A percentile compares a stretch with the other conserved stretches of the same genome.
phyloP scores from a whole-genome alignment of 1,139 yeast genomes.

The Yamadazyma spencermartinsiae region DNA sequence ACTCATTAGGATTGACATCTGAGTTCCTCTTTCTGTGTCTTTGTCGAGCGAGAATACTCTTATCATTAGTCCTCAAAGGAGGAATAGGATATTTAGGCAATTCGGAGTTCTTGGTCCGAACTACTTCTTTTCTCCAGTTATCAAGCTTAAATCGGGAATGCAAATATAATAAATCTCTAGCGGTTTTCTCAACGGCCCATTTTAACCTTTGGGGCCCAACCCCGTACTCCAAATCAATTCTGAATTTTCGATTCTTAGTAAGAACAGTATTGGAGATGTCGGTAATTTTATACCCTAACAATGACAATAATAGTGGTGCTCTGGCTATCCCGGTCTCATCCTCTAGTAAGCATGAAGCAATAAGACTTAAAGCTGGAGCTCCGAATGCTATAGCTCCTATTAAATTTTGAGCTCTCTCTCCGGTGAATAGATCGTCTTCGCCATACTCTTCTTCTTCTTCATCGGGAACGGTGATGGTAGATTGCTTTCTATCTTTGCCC shows the following conservation, averaged over 20 bases:
- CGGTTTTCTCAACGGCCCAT: slow-evolving; percentile 78
- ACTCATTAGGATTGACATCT: slow-evolving; percentile 1
- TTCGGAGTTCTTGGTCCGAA: slow-evolving; percentile 26
- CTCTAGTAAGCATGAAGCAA: slow-evolving; percentile 71
- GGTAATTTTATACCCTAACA: slow-evolving; percentile 65
- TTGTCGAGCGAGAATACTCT: not conserved
- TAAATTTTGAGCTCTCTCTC: slow-evolving; percentile 60
- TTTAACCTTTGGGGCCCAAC: slow-evolving; percentile 74
- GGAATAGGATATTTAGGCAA: slow-evolving; percentile 36
- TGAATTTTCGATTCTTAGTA: slow-evolving; percentile 55
- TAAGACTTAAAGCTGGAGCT: slow-evolving; percentile 75
- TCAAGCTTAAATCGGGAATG: slow-evolving; percentile 67
- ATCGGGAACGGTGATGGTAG: slow-evolving; percentile 20
- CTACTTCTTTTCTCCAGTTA: slow-evolving; percentile 36
- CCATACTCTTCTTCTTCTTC: slow-evolving; percentile 20
- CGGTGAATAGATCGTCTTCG: slow-evolving; percentile 31
- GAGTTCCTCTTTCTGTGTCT: slow-evolving; percentile 4
- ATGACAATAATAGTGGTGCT: slow-evolving; percentile 77
- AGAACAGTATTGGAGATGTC: slow-evolving; percentile 46
- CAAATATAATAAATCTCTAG: slow-evolving; percentile 66
- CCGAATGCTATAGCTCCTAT: slow-evolving; percentile 67
- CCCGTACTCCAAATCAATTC: slow-evolving; percentile 83
- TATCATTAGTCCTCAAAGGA: slow-evolving; percentile 20
- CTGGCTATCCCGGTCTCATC: slow-evolving; percentile 79
- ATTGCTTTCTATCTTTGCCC: slow-evolving; percentile 23